Percentiles rank a stretch among this genome's conserved stretches.
These are phyloP conservation scores for Leersia perrieri DNA, from an alignment of 176 grass and related monocot genomes.

Conservation along the genomic window DNA sequence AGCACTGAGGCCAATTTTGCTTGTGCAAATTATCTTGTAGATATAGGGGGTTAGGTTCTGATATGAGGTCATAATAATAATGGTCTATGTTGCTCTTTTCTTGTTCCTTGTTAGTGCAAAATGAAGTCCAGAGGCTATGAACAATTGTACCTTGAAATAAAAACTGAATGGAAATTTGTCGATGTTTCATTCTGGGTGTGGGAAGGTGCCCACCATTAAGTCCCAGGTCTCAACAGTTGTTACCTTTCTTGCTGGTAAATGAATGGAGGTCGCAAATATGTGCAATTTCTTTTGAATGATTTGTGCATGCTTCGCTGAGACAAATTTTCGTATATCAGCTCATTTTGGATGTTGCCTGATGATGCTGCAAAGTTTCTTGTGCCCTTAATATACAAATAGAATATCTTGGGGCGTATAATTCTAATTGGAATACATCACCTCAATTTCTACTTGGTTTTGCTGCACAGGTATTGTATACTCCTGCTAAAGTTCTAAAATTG, in stretches of 20 bases:
- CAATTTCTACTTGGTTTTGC: background rate
- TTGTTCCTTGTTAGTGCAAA: conserved; percentile 26
- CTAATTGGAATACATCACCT: no score
- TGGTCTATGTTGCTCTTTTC: conserved; percentile 36
- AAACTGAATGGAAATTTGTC: conserved; percentile 21
- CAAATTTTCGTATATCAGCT: background rate
- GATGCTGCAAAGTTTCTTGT: background rate
- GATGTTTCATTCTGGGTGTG: conserved; percentile 4
- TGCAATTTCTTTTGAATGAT: background rate
- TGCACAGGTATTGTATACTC: no score
- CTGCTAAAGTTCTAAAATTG: background rate
- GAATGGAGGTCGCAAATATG: background rate
- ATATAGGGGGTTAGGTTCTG: conserved; percentile 42
- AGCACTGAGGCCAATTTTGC: conserved; percentile 47
- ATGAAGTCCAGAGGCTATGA: conserved; percentile 16
- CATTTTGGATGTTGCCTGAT: background rate
- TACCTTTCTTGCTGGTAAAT: background rate
- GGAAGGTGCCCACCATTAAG: conserved; percentile 10
- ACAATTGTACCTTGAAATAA: conserved; percentile 51
- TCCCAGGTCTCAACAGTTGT: background rate
- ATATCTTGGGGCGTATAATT: background rate
- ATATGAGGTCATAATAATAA: conserved; percentile 25
- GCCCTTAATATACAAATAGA: background rate
- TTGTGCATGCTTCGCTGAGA: background rate
- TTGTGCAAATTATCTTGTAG: conserved; percentile 46